phyloP scores from a whole-genome alignment of 2,329 filamentous ascomycete species.

The Phyllosticta capitalensis region DNA sequence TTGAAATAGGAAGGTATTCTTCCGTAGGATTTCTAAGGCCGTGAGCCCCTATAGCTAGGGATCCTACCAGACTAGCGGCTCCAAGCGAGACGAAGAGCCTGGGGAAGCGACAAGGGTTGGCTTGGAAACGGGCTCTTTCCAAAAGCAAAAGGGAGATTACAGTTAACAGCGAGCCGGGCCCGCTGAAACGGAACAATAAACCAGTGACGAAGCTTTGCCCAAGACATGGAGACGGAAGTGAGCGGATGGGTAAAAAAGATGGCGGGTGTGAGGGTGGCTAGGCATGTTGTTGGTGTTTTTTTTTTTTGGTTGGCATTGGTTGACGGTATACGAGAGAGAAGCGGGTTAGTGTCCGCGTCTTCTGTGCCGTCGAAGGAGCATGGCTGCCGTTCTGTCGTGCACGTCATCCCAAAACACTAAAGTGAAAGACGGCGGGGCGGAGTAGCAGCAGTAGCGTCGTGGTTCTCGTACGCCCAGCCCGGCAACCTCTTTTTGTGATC shows the following conservation, averaged over 20 bases:
- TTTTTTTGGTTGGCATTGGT: neutral
- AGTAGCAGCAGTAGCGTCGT: neutral
- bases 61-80: neutral
- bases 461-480: neutral
- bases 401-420: neutral
- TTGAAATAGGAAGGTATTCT: neutral
- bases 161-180: neutral
- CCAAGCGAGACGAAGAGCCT: neutral
- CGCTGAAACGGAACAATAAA: neutral
- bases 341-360: neutral
- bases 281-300: neutral
- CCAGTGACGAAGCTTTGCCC: neutral
- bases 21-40: neutral
- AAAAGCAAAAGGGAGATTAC: neutral
- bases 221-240: neutral
- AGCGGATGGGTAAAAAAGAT: neutral
- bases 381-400: neutral
- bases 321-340: neutral
- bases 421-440: neutral
- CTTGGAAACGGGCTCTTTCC: neutral
- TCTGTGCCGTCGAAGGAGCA: neutral
- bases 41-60: neutral
- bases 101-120: neutral
- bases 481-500: neutral
- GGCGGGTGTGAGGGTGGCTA: neutral